Evolutionary conservation across 202 grass and related monocot species (phyloP), one percentile per base, ranked within the genome.

Genomic region (Schoenoplectus tabernaemontani): DNA sequence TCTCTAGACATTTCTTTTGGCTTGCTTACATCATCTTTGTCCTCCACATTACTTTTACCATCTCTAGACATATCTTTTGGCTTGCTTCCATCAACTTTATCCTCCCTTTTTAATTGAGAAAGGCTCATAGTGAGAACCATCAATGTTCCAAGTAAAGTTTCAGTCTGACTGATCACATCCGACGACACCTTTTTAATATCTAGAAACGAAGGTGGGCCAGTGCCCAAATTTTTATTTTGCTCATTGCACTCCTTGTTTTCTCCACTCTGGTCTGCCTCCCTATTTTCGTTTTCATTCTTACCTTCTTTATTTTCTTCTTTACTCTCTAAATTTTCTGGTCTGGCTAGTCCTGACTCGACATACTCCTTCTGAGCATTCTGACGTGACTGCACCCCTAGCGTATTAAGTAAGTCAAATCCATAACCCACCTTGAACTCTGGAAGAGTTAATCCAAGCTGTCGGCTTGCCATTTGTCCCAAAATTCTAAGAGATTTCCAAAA

Each of bases 71-170:
- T 83, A 79, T 81, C 69, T 81, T 87, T 68, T 64, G 86, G 86
- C 30, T 19, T 79, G 41, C 81, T 78, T 65, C 23, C 64, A 44
- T 86, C 83, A 54, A 82, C 57, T 8, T 30, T 73, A 47, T 42
- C 33, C 58, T 83, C 79, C 10, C 88, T 76, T 4, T 81, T 87
- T 66, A 86, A 57, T 46, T 88, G 82, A 43, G 88, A 83, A 73
- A 93, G 65, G 54, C 81, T 89, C 79, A 83, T 83, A 44, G 93
- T 87, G 76, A 97, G 87, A 53, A 97, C 69, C 83, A 97, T 86
- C 72, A 97, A 81, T 83, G 93, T 89, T 68, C 93, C 91, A 81
- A 97, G 86, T 85, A 97, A 83, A 60, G 87, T 91, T 57, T 97
- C 93, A 44, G 90, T 97, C 86, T 97, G 90, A 79, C 86, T 87